These are phyloP conservation scores for Gautieria morchelliformis DNA, from an alignment of 768 basidiomycete genomes.

Conservation along the genomic window DNA sequence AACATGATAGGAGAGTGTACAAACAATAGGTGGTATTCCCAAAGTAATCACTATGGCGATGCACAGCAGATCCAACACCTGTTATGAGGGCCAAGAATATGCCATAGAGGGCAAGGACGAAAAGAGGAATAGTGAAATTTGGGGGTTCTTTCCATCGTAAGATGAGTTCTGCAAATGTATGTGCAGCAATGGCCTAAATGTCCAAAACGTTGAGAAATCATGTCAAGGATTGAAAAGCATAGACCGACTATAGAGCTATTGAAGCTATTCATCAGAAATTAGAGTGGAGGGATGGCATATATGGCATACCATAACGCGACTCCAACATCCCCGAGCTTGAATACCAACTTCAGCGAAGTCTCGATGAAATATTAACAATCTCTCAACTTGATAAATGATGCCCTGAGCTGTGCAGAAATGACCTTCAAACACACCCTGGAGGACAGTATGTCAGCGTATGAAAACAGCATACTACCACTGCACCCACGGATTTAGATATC, in stretches of 20 bases:
- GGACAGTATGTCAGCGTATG: background rate
- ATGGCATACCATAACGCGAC: constrained; percentile 27
- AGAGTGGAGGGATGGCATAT: background rate
- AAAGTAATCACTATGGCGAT: constrained; percentile 30
- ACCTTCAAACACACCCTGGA: constrained; percentile 23
- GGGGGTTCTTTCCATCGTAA: constrained; percentile 21
- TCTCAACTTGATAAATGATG: constrained; percentile 7
- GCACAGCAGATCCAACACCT: constrained; percentile 27
- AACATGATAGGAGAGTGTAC: constrained; percentile 23
- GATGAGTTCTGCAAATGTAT: constrained; percentile 31
- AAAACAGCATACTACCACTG: background rate
- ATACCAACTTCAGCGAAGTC: constrained; percentile 12
- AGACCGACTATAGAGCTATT: background rate
- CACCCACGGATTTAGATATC: constrained; percentile 23
- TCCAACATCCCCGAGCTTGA: constrained; percentile 32
- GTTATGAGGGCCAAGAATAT: constrained; percentile 29
- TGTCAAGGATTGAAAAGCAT: background rate
- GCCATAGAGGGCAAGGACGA: constrained; percentile 31
- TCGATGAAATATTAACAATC: background rate
- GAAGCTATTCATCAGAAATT: background rate
- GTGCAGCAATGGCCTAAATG: constrained; percentile 27
- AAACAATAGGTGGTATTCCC: constrained; percentile 25
- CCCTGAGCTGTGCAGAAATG: constrained; percentile 28
- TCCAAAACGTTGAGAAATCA: background rate
- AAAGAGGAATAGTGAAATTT: constrained; percentile 22